phyloP scores from a whole-genome alignment of 108 stramenopile genomes.

The Skeletonema costatum region DNA sequence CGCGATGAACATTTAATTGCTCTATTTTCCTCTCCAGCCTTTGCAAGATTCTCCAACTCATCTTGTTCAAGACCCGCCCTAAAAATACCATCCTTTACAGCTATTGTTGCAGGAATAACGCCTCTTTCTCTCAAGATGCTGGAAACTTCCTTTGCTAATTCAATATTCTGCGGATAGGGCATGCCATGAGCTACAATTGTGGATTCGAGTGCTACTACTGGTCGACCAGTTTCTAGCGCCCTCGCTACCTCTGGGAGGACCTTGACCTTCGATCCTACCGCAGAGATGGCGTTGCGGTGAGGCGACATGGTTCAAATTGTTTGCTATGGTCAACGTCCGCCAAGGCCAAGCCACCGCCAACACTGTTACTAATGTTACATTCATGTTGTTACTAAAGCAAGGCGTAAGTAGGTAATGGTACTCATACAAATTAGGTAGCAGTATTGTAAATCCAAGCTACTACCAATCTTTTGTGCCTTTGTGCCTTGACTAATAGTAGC shows the following conservation, averaged over 20 bases:
- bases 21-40: conserved; percentile 66
- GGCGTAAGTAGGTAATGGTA: too few species aligned
- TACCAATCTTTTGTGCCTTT: too few species aligned
- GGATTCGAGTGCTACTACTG: conserved; percentile 93
- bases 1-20: conserved; percentile 92
- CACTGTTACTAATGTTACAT: too few species aligned
- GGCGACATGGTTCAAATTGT: neutral
- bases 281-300: neutral
- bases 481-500: too few species aligned
- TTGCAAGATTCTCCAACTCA: conserved; percentile 87
- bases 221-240: conserved; percentile 28
- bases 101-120: conserved; percentile 93
- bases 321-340: too few species aligned
- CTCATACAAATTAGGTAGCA: too few species aligned
- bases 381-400: too few species aligned
- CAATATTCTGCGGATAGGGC: conserved; percentile 97
- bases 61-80: conserved; percentile 79
- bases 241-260: conserved; percentile 39
- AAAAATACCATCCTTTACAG: conserved; percentile 81
- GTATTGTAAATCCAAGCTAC: too few species aligned
- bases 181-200: conserved; percentile 99
- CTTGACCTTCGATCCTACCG: conserved; percentile 11
- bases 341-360: too few species aligned
- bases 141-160: conserved; percentile 77
- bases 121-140: conserved; percentile 65